Conservation (phyloP, 164 flowering plant species). For the Berberis vulgaris region DNA sequence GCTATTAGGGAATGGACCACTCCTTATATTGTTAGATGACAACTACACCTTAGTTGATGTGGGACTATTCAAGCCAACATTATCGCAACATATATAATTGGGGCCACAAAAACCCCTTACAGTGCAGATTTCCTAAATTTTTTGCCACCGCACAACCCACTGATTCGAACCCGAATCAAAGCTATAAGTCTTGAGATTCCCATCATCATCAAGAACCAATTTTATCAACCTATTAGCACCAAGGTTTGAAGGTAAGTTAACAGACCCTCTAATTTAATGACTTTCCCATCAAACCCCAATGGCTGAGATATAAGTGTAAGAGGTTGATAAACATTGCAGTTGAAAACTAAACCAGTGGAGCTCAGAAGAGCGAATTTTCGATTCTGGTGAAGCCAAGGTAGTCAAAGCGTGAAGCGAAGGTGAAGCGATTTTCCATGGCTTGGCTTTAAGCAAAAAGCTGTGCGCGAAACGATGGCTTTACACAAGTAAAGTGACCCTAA, state of each 20-base stretch:
- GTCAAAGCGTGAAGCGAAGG: too few relatives aligned
- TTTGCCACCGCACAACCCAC: conserved; percentile 51
- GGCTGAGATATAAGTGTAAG: background rate
- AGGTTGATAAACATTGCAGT: too few relatives aligned
- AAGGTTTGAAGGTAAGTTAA: conserved; percentile 28
- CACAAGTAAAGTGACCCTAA: too few relatives aligned
- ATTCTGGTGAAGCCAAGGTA: conserved; percentile 4
- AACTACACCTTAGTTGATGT: too few relatives aligned
- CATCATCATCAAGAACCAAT: too few relatives aligned
- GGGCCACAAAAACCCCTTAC: conserved; percentile 50
- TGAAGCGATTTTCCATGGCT: too few relatives aligned
- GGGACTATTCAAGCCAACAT: too few relatives aligned
- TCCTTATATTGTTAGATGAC: too few relatives aligned
- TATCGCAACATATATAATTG: conserved; percentile 13
- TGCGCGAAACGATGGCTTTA: too few relatives aligned
- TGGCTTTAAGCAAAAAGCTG: too few relatives aligned
- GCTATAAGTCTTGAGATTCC: conserved; percentile 27
- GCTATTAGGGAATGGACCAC: too few relatives aligned
- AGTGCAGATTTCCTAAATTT: conserved; percentile 32
- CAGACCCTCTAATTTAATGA: conserved; percentile 10
- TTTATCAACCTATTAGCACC: conserved; percentile 7
- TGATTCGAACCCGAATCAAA: conserved; percentile 10
- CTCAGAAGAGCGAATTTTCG: conserved; percentile 8
- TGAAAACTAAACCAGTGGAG: conserved; percentile 24
- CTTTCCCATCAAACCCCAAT: conserved; percentile 24